A percentile compares a stretch with the other conserved stretches of the same genome.
Evolutionary conservation across 805 yeast genomes (phyloP).

Genomic region (Kurtzmaniella cleridarum): DNA sequence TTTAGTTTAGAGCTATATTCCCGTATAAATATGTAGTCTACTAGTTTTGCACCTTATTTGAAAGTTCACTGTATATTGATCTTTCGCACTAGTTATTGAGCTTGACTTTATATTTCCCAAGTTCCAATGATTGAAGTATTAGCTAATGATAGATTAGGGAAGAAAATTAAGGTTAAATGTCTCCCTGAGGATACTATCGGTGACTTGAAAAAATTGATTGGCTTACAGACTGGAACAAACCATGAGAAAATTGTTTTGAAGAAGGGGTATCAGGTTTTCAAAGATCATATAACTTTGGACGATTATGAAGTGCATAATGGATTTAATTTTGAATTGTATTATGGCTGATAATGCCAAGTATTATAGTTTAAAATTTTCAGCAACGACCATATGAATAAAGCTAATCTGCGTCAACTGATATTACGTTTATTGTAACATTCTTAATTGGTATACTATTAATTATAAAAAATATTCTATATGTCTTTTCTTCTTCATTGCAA

Average conservation of each 20-base stretch:
- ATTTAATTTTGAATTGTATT: constrained; percentile 78
- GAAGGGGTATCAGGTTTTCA: constrained; percentile 78
- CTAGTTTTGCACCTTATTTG: too few species aligned
- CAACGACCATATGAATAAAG: too few species aligned
- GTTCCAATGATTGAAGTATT: constrained; percentile 34
- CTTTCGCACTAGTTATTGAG: too few species aligned
- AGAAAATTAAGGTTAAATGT: constrained; percentile 84
- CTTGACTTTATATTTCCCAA: background rate
- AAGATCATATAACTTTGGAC: constrained; percentile 87
- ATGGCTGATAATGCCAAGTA: too few species aligned
- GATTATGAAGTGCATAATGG: constrained; percentile 94
- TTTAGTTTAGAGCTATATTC: too few species aligned
- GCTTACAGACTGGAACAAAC: constrained; percentile 76
- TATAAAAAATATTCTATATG: constrained; percentile 51
- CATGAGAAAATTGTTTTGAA: constrained; percentile 64
- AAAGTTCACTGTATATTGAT: too few species aligned
- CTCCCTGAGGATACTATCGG: constrained; percentile 80
- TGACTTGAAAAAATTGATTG: constrained; percentile 80
- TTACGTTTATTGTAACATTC: background rate
- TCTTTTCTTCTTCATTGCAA: constrained; percentile 24
- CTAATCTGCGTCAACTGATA: background rate
- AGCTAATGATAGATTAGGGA: constrained; percentile 64
- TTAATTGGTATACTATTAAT: constrained; percentile 1
- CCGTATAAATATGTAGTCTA: too few species aligned
- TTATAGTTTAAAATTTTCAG: too few species aligned